A percentile compares a stretch with the other conserved stretches of the same genome.
Conservation (phyloP, 495 filamentous ascomycete species). For the Penicillium subrubescens region DNA sequence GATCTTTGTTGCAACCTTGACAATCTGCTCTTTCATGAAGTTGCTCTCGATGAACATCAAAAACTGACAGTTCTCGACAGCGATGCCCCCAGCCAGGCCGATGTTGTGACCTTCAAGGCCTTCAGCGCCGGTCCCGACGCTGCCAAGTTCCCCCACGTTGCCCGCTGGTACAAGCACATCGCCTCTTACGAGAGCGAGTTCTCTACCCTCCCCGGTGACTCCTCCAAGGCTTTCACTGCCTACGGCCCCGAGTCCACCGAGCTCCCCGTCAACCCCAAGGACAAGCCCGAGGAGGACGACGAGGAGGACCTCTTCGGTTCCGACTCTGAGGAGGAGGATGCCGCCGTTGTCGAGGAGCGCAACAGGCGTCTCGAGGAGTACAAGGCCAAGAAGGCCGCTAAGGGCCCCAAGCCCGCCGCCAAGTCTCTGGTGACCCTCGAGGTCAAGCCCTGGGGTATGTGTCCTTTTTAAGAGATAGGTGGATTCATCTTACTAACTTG, state of each 20-base stretch:
- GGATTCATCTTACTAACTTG: slow-evolving; percentile 29
- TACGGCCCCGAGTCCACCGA: slow-evolving; percentile 86
- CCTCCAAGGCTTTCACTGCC: slow-evolving; percentile 79
- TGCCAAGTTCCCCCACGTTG: slow-evolving; percentile 88
- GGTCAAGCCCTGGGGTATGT: slow-evolving; percentile 98
- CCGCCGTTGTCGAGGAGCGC: slow-evolving; percentile 76
- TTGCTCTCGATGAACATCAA: slow-evolving; percentile 9
- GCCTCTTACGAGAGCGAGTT: slow-evolving; percentile 88
- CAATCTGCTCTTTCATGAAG: slow-evolving; percentile 1
- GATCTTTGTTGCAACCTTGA: slow-evolving; percentile 48
- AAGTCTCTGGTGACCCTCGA: slow-evolving; percentile 96
- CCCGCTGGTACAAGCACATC: slow-evolving; percentile 99
- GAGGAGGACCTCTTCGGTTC: slow-evolving; percentile 88
- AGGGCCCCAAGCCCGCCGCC: slow-evolving; percentile 78
- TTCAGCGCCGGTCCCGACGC: slow-evolving; percentile 72
- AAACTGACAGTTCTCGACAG: slow-evolving; percentile 54
- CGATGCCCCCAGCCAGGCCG: slow-evolving; percentile 86
- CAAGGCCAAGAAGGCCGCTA: slow-evolving; percentile 93
- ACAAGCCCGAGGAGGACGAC: slow-evolving; percentile 72
- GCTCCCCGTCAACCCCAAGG: slow-evolving; percentile 79
- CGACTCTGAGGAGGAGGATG: slow-evolving; percentile 90
- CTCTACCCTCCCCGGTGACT: slow-evolving; percentile 85
- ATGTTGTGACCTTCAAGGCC: slow-evolving; percentile 92
- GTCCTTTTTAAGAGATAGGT: slow-evolving; percentile 20
- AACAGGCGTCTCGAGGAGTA: slow-evolving; percentile 91